These are phyloP conservation scores for Volvox carteri DNA, from an alignment of 163 green algal genomes.

Conservation along the genomic window DNA sequence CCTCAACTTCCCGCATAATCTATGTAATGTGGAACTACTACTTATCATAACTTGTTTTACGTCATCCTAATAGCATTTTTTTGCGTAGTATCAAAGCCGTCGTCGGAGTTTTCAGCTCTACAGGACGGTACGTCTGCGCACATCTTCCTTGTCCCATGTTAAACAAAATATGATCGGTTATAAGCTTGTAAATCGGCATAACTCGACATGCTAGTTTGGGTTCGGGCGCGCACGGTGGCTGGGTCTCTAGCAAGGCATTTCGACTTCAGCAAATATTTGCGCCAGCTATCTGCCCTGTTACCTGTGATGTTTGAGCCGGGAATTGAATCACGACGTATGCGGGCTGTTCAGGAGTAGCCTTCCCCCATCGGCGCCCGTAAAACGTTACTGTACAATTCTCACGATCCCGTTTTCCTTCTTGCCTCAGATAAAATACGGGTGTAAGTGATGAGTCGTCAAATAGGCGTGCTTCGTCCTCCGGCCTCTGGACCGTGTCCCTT, in stretches of 20 bases:
- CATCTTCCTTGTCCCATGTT: not conserved
- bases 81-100: not conserved
- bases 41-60: too few relatives aligned
- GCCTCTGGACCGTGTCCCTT: not conserved
- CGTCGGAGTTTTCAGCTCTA: not conserved
- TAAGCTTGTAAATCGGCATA: not conserved
- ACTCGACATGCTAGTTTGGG: not conserved
- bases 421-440: not conserved
- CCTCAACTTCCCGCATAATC: not conserved
- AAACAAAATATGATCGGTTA: not conserved
- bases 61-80: too few relatives aligned
- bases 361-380: not conserved
- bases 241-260: not conserved
- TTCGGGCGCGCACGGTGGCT: not conserved
- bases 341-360: not conserved
- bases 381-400: constrained; percentile 10
- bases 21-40: too few relatives aligned
- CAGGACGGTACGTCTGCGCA: constrained; percentile 10
- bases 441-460: not conserved
- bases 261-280: not conserved
- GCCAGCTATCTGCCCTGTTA: not conserved
- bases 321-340: not conserved
- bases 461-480: not conserved
- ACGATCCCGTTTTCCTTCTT: not conserved
- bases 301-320: not conserved